A percentile compares a stretch with the other conserved stretches of the same genome.
These are phyloP conservation scores for Camellia lanceoleosa DNA, from an alignment of 148 eudicot genomes.

Conservation along the genomic window DNA sequence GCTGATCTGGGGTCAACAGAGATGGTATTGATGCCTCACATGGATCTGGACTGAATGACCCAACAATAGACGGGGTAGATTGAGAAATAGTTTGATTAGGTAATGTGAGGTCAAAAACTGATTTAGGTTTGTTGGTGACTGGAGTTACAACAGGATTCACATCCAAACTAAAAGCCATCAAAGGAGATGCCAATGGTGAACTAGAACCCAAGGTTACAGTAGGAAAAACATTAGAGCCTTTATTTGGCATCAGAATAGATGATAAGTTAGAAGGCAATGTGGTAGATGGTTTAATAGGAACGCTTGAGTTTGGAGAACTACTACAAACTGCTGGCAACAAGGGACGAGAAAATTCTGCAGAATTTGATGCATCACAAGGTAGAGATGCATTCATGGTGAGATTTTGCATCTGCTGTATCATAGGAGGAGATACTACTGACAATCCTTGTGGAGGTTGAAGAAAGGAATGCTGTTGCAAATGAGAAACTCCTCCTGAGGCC, in stretches of 20 bases:
- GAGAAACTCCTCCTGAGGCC: conserved; percentile 33
- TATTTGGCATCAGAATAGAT: not conserved
- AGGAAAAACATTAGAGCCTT: conserved; percentile 27
- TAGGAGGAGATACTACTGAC: conserved; percentile 25
- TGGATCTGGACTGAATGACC: conserved; percentile 32
- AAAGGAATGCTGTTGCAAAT: conserved; percentile 36
- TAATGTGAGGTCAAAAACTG: not conserved
- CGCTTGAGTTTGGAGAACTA: conserved; percentile 23
- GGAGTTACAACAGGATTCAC: conserved; percentile 23
- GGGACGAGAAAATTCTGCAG: conserved; percentile 29
- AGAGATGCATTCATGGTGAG: conserved; percentile 34
- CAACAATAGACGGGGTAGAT: conserved; percentile 28
- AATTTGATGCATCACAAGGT: conserved; percentile 26
- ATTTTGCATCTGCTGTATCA: conserved; percentile 35
- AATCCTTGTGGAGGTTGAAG: conserved; percentile 30
- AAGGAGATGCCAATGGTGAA: conserved; percentile 29
- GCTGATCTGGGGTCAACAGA: conserved; percentile 58
- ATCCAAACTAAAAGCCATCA: conserved; percentile 29
- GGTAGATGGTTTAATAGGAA: conserved; percentile 27
- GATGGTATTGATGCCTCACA: conserved; percentile 10
- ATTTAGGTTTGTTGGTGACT: conserved; percentile 24
- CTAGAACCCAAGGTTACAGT: conserved; percentile 26
- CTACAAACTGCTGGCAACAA: conserved; percentile 34
- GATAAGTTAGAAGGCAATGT: not conserved
- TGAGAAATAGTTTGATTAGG: conserved; percentile 13